A percentile compares a stretch with the other conserved stretches of the same genome.
These are phyloP conservation scores for Pleurostoma richardsiae DNA, from an alignment of 2,329 filamentous ascomycete species.

Conservation along the genomic window DNA sequence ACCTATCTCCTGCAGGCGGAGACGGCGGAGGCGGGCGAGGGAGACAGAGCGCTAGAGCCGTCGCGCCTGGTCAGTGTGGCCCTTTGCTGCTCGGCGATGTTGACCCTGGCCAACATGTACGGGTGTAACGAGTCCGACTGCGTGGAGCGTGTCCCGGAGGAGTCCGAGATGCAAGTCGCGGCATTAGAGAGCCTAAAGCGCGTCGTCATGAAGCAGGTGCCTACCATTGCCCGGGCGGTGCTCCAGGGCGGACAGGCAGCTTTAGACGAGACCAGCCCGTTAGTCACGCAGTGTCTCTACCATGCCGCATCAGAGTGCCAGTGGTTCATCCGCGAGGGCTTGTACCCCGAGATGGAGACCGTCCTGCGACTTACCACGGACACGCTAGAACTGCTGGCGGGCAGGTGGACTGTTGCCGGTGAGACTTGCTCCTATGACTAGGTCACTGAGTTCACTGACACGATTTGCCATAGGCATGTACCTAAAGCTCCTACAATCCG, in stretches of 20 bases:
- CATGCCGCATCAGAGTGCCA: background rate
- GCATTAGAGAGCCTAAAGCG: background rate
- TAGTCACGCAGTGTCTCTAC: background rate
- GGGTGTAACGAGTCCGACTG: conserved; percentile 4
- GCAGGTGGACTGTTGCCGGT: background rate
- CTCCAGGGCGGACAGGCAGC: background rate
- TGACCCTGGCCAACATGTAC: conserved; percentile 5
- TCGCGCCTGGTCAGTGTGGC: conserved; percentile 1
- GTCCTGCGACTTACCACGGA: background rate
- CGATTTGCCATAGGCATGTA: too few relatives aligned
- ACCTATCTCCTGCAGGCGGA: background rate
- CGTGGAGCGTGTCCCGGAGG: background rate
- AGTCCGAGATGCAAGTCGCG: background rate
- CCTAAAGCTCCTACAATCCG: too few relatives aligned
- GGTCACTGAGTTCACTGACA: too few relatives aligned
- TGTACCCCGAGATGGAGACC: background rate
- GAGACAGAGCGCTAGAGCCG: background rate
- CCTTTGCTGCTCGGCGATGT: conserved; percentile 3
- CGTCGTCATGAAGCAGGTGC: background rate
- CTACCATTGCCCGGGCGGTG: background rate
- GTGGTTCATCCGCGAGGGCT: background rate
- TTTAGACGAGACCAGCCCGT: background rate
- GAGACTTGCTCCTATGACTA: background rate
- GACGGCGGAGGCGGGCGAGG: background rate
- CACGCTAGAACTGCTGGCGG: background rate